Base-by-base conservation (phyloP, 169 alveolate genomes). In the Cryptosporidium meleagridis region DNA sequence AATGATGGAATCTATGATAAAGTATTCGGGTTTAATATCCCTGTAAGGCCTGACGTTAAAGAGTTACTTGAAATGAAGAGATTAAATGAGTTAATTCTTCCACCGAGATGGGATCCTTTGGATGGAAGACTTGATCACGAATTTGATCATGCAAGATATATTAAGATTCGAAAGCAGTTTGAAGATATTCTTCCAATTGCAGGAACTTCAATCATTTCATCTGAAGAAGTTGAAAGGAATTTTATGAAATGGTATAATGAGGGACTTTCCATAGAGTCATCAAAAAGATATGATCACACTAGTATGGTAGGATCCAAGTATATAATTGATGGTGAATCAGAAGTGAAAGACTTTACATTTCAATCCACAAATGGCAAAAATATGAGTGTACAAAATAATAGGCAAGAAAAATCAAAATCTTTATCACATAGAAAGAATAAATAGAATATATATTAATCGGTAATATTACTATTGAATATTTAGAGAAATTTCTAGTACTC, bases 21-120 rank as follows among this genome's bases (percentile, higher is more conserved):
- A 62, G 51, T 62, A 16, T 80, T 80, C 48, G 89, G 89, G 3
- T 80, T 80, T 29, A 59, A 80, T 53, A 23, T 48, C 18, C 80
- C 89, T 33, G 48, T 65, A 21, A 61, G 69, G 31, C 89, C 89
- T 10, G 89, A 80, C n/a, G 75, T 41, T 23, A 80, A 80, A 41
- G 89, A 80, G 23, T 14, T 80, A n/a, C 70, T 80, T 58, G 89
- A 59, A 29, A 80, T 80, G 73, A 80, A 65, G 67, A 51, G 75
- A 26, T 62, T 80, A 53, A 80, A 80, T 80, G 89, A 80, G 55
- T 48, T 80, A 12, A 80, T 80, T 18, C 55, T 65, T 59, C 89
- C 89, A 39, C 89, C 89, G 9, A 80, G 89, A 80, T 80, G 89
- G 89, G 89, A 80, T 80, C 89, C 89, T 45, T 48, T 80, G 23